These are phyloP conservation scores for Salix viminalis DNA, from an alignment of 345 rosid species.

Conservation along the genomic window DNA sequence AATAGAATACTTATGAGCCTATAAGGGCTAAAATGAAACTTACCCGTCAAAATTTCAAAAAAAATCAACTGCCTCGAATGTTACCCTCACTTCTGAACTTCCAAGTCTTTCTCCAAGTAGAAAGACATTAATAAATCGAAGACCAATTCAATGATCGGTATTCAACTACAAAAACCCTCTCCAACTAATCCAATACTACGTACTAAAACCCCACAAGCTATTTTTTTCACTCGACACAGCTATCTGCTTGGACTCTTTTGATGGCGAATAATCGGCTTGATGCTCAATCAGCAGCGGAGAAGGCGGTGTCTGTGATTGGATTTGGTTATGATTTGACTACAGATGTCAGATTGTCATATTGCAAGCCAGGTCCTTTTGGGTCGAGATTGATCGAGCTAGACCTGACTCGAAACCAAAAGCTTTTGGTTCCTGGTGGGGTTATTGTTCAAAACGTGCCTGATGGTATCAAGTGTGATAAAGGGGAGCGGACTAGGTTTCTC, in stretches of 20 bases:
- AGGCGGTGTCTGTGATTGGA: slow-evolving; percentile 82
- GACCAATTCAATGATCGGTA: neutral
- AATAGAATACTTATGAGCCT: neutral
- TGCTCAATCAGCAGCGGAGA: slow-evolving; percentile 75
- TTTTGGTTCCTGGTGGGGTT: slow-evolving; percentile 68
- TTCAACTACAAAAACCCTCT: neutral
- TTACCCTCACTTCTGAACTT: too few species aligned
- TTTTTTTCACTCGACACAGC: neutral
- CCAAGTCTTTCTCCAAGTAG: too few species aligned
- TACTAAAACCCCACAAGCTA: neutral
- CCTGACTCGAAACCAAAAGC: slow-evolving; percentile 37
- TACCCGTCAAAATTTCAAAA: neutral
- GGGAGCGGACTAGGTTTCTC: slow-evolving; percentile 75
- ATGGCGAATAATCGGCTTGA: slow-evolving; percentile 53
- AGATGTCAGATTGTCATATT: slow-evolving; percentile 58
- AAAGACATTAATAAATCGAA: neutral
- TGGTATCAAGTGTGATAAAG: slow-evolving; percentile 87
- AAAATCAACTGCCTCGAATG: neutral
- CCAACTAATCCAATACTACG: neutral
- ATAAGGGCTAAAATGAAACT: neutral
- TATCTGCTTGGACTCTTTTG: neutral
- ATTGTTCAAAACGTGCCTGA: slow-evolving; percentile 56
- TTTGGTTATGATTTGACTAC: slow-evolving; percentile 62
- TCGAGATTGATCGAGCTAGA: slow-evolving; percentile 61
- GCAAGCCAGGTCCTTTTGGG: slow-evolving; percentile 47